These are phyloP conservation scores for Pythium aristosporum DNA, from an alignment of 352 stramenopile species.

Conservation along the genomic window DNA sequence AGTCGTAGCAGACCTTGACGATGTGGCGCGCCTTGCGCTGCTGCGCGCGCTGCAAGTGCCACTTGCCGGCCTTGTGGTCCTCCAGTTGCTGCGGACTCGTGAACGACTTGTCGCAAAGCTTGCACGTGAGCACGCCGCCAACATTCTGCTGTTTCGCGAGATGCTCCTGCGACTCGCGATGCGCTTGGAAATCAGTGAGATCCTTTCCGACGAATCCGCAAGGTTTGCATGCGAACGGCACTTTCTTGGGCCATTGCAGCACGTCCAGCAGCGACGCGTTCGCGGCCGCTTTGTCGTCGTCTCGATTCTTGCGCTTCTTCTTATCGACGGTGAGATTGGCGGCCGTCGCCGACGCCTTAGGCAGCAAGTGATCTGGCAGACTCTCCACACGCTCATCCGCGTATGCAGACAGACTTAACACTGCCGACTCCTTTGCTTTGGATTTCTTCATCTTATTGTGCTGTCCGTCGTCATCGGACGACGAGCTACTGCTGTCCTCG, in stretches of 20 bases:
- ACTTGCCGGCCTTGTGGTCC: constrained; percentile 80
- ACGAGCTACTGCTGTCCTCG: constrained; percentile 20
- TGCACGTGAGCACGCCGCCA: constrained; percentile 42
- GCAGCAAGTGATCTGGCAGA: constrained; percentile 58
- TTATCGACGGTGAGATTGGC: constrained; percentile 27
- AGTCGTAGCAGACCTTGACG: constrained; percentile 82
- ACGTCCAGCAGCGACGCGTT: constrained; percentile 37
- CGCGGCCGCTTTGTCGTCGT: constrained; percentile 28
- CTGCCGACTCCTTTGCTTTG: constrained; percentile 10
- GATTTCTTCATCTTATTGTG: constrained; percentile 12
- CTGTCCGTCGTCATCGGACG: constrained; percentile 3
- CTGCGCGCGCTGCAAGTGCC: constrained; percentile 73
- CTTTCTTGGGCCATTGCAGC: constrained; percentile 65
- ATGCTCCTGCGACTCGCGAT: constrained; percentile 52
- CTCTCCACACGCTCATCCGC: constrained; percentile 61
- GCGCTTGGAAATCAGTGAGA: constrained; percentile 60
- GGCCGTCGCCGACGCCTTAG: constrained; percentile 29
- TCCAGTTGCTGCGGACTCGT: constrained; percentile 71
- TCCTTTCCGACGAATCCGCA: constrained; percentile 78
- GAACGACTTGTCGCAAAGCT: constrained; percentile 77
- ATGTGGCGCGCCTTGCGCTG: constrained; percentile 67
- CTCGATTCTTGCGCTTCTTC: constrained; percentile 40
- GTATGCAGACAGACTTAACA: constrained; percentile 72
- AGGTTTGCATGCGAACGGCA: constrained; percentile 81
- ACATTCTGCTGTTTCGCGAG: constrained; percentile 33